Base-by-base conservation (phyloP, 192 early-diverging fungal genomes). In the Podila epigama region DNA sequence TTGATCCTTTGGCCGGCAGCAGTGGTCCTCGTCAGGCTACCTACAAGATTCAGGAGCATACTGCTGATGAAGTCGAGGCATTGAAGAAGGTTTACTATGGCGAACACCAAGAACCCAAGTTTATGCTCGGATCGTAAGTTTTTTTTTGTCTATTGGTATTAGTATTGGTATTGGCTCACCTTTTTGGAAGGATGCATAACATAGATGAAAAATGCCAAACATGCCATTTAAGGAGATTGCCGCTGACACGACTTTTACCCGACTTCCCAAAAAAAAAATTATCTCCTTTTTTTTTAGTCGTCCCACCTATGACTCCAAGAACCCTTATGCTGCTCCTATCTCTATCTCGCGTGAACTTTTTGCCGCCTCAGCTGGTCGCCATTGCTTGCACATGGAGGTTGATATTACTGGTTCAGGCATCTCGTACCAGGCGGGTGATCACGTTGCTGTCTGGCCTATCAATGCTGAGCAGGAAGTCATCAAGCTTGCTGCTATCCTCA, bases 331-430 rank as follows among this genome's bases (percentile, higher is more conserved):
- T 29, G 92, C 95, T 9, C 84, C 87, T 20, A 84, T 98, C 36
- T 65, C 73, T 3, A 68, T 70, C 11, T 88, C 90, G 10, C 80
- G 79, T 20, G 88, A 93, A 41, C 79, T 98, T 31, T 97, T 95
- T 60, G 33, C 55, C 13, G 84, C 81, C 39, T 53, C 70, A 20
- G 73, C 85, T 31, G 87, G 91, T 66, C 92, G 98, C 58, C 88
- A 94, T 63, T 94, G 96, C 80, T 73, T 97, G 58, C 98, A 99
- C 66, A 81, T 98, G 70, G 97, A 99, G 70, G 85, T 99, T n/a
- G 95, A 97, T 54, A 84, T 98, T 53, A 62, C 82, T 27, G 94
- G 88, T 37, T 92, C 90, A 13, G 91, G 92, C 22, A 80, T 98
- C 79, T 86, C 82, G 18, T 98, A 99, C 80, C 89, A 93, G 65